phyloP scores from a whole-genome alignment of 129 eudicot genomes.

The carrot (Daucus carota) region DNA sequence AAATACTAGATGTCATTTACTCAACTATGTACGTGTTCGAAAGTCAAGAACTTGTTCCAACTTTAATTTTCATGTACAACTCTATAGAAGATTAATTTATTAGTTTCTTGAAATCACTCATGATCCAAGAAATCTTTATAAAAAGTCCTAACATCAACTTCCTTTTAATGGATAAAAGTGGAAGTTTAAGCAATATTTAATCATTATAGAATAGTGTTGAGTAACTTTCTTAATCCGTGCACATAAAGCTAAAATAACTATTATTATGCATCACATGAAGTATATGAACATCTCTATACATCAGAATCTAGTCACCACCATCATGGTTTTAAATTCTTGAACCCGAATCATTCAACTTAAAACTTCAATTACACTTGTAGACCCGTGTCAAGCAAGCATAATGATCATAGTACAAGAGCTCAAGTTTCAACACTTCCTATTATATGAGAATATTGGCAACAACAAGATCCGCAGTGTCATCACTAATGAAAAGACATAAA shows the following conservation, averaged over 20 bases:
- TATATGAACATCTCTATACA: neutral
- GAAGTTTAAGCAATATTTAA: neutral
- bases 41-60: neutral
- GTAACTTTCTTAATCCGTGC: neutral
- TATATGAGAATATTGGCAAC: neutral
- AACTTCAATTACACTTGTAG: neutral
- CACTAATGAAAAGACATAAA: neutral
- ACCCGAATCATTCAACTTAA: neutral
- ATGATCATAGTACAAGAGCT: neutral
- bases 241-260: neutral
- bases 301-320: neutral
- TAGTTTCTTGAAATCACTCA: neutral
- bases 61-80: neutral
- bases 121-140: neutral
- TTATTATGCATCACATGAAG: neutral
- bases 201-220: neutral
- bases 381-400: neutral
- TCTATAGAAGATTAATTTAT: neutral
- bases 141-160: neutral
- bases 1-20: neutral
- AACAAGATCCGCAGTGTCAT: slow-evolving; percentile 1
- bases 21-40: neutral
- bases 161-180: neutral
- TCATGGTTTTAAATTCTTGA: neutral
- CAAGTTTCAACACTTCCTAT: neutral